Percentiles rank a stretch among this genome's conserved stretches.
Evolutionary conservation across 139 green algal genomes (phyloP).

Genomic region (Picochlorum sp.): DNA sequence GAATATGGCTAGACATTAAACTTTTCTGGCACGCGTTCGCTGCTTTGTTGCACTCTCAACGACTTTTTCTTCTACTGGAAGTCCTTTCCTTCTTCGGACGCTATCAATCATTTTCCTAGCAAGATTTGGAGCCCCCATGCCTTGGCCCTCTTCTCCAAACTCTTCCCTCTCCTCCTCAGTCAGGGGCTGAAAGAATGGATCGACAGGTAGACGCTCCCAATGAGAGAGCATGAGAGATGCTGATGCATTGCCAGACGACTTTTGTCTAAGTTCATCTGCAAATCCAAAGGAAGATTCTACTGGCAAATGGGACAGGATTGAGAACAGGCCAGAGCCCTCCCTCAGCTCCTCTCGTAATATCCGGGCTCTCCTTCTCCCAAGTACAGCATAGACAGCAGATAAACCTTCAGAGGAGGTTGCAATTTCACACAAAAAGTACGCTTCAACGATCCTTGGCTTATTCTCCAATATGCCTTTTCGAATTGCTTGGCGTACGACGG

Average conservation of each 20-base stretch:
- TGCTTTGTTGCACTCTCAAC: constrained; percentile 93
- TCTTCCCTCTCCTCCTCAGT: constrained; percentile 97
- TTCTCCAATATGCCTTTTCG: constrained; percentile 66
- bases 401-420: constrained; percentile 49
- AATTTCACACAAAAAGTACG: constrained; percentile 86
- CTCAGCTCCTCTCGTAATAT: constrained; percentile 85
- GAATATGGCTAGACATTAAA: constrained; percentile 36
- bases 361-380: constrained; percentile 62
- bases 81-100: constrained; percentile 80
- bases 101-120: constrained; percentile 71
- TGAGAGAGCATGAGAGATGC: constrained; percentile 85
- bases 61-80: constrained; percentile 90
- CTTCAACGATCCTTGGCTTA: constrained; percentile 81
- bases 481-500: constrained; percentile 50
- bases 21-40: constrained; percentile 88
- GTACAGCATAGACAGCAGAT: constrained; percentile 68
- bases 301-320: constrained; percentile 71
- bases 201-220: constrained; percentile 85
- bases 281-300: constrained; percentile 89
- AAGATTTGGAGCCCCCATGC: constrained; percentile 54
- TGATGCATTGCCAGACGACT: constrained; percentile 68
- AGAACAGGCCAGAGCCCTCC: constrained; percentile 90
- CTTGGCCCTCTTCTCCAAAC: constrained; percentile 80
- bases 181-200: constrained; percentile 91
- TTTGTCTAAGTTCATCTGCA: constrained; percentile 81